Base-by-base conservation (phyloP, 2,329 filamentous ascomycete genomes). In the Cladosporium sp. region DNA sequence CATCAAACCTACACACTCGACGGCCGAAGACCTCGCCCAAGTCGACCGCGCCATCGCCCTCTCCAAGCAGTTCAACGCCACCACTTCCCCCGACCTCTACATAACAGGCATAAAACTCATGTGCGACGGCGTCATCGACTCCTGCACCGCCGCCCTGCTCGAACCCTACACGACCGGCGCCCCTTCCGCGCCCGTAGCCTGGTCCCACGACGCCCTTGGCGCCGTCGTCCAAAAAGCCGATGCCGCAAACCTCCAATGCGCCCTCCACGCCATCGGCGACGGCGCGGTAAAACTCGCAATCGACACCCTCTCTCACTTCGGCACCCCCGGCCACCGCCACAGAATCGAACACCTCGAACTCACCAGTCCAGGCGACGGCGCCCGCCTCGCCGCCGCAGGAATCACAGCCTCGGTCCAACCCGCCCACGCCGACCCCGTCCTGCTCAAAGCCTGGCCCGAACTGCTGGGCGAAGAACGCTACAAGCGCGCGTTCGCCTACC, bases 361-460 rank as follows among this genome's bases (percentile, higher is more conserved):
- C 28, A 76, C 83, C 0, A 77, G 77, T 0, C 74, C 75, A 0
- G 73, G 75, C 57, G 85, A 87, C 62, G 84, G 82, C 0, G 73
- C 66, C 2, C 74, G 84, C 1, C 76, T 88, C 0, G 84, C 83
- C 5, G 65, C 73, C 22, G 71, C 85, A 3, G 83, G 84, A 49
- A 85, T 88, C 70, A 96, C 91, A 57, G 92, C 96, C 59, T 89
- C 89, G 57, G 96, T 96, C 63, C 90, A 96, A 77, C 94, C 91
- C 20, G 96, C 95, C 75, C 96, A 91, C 72, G 89, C 91, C 64
- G 91, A 96, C 68, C 85, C 85, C 0, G 81, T 83, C 0, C 84
- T 86, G 56, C 71, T 87, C 3, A 74, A 78, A 25, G 83, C 82
- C 0, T 88, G 85, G 82, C 82, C 82, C 0, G 71, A 74, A 7